These are phyloP conservation scores for Pterothamnion heteromorphum DNA, from an alignment of 31 red algal species.

Conservation along the genomic window DNA sequence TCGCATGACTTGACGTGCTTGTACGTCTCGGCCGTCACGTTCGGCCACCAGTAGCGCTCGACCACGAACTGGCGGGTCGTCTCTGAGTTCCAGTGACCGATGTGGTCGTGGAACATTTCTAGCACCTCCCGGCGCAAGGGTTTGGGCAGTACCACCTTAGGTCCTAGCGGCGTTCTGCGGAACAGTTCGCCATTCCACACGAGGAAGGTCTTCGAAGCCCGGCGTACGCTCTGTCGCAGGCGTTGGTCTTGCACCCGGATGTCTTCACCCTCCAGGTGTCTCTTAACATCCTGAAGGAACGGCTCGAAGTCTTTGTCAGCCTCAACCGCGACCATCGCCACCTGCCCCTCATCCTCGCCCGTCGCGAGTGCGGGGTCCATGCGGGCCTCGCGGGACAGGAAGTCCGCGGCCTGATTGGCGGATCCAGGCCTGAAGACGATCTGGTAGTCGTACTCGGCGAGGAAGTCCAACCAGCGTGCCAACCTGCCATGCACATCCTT, in stretches of 20 bases:
- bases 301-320: not conserved
- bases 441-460: conserved; percentile 5
- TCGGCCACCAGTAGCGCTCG: not conserved
- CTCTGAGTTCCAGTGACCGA: not conserved
- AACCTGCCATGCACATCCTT: not conserved
- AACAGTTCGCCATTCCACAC: not conserved
- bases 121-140: not conserved
- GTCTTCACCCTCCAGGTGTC: not conserved
- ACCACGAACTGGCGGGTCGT: not conserved
- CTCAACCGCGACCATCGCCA: not conserved
- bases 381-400: not conserved
- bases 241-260: not conserved
- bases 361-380: not conserved
- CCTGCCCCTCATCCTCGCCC: not conserved
- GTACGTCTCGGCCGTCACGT: not conserved
- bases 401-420: not conserved
- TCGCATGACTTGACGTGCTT: not conserved
- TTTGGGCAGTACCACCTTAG: not conserved
- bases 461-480: not conserved
- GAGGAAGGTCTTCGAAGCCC: not conserved
- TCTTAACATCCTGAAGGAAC: not conserved
- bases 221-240: not conserved
- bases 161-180: not conserved
- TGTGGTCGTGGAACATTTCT: not conserved
- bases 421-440: not conserved